phyloP scores from a whole-genome alignment of 169 alveolate genomes.

The Plasmodium gaboni region DNA sequence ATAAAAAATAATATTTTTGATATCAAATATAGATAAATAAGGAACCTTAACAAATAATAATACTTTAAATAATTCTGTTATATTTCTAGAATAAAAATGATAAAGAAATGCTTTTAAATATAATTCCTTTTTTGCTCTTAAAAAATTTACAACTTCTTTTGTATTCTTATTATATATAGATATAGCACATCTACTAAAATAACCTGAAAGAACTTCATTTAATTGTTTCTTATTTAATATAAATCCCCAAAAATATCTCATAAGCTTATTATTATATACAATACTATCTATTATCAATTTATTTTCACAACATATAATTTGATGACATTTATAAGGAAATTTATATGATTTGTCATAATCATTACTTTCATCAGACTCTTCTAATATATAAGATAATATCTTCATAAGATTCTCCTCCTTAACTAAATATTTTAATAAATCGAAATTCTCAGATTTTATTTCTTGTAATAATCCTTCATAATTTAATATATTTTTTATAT shows the following conservation, averaged over 20 bases:
- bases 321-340: constrained; percentile 66
- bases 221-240: constrained; percentile 46
- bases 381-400: constrained; percentile 37
- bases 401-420: constrained; percentile 45
- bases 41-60: constrained; percentile 54
- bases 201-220: constrained; percentile 61
- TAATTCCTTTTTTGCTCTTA: constrained; percentile 38
- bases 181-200: constrained; percentile 72
- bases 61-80: constrained; percentile 57
- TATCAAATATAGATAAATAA: constrained; percentile 45
- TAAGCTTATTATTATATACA: constrained; percentile 38
- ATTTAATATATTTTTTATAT: constrained; percentile 25
- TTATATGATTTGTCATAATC: constrained; percentile 43
- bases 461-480: constrained; percentile 64
- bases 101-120: constrained; percentile 59
- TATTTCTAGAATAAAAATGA: constrained; percentile 72
- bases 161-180: constrained; percentile 62
- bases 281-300: constrained; percentile 46
- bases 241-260: constrained; percentile 59
- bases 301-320: constrained; percentile 56
- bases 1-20: constrained; percentile 32
- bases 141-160: constrained; percentile 52
- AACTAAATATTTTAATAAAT: constrained; percentile 22
- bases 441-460: constrained; percentile 44
- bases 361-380: constrained; percentile 35